A percentile compares a stretch with the other conserved stretches of the same genome.
phyloP scores from a whole-genome alignment of 352 stramenopile genomes.

The Phytophthora tentaculata region DNA sequence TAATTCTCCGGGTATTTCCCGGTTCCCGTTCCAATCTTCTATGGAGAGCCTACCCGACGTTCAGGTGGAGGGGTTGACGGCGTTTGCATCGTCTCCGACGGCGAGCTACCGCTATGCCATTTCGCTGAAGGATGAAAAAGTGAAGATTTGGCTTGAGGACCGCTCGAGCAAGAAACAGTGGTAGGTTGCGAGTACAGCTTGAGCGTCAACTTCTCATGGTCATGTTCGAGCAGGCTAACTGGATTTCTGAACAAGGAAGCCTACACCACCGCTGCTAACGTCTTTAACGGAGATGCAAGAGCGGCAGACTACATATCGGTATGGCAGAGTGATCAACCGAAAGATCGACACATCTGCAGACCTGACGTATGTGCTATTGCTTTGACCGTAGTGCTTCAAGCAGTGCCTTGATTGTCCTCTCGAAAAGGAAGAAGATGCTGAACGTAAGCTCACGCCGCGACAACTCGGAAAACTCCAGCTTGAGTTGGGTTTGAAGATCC shows the following conservation, averaged over 20 bases:
- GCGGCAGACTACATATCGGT: constrained; percentile 1
- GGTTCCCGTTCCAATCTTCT: too few relatives aligned
- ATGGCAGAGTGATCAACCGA: too few relatives aligned
- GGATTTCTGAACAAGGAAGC: constrained; percentile 6
- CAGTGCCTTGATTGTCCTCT: too few relatives aligned
- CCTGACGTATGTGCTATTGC: too few relatives aligned
- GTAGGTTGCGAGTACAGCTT: not conserved
- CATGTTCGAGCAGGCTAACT: not conserved
- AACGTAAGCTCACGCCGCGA: too few relatives aligned
- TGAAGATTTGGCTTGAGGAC: not conserved
- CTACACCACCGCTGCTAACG: constrained; percentile 1
- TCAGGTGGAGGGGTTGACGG: not conserved
- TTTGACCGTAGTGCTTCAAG: too few relatives aligned
- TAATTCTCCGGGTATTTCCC: too few relatives aligned
- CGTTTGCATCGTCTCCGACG: not conserved
- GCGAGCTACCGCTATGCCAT: not conserved
- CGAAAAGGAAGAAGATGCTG: too few relatives aligned
- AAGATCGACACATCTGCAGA: too few relatives aligned
- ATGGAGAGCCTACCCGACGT: not conserved
- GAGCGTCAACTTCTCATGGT: not conserved
- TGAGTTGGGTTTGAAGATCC: too few relatives aligned
- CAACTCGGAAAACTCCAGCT: too few relatives aligned
- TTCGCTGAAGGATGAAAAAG: not conserved
- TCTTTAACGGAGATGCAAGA: not conserved
- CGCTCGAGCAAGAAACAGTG: constrained; percentile 7